Evolutionary conservation across 2,329 filamentous ascomycete genomes (phyloP).

Genomic region (Trichoderma lentiforme): DNA sequence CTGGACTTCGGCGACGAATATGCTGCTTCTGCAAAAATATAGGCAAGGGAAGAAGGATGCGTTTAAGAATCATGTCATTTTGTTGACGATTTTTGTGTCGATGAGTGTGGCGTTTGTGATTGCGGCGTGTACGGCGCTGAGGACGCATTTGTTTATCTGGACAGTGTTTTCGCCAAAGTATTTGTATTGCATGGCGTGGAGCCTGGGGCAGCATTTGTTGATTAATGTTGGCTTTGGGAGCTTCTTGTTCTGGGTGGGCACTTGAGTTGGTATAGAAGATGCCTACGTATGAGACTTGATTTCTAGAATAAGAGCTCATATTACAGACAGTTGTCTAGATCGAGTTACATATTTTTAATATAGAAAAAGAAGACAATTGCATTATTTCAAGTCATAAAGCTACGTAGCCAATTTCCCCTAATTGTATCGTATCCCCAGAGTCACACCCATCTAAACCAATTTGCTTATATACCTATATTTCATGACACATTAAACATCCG

Average conservation of each 20-base stretch:
- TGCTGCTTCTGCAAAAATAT: slow-evolving; percentile 49
- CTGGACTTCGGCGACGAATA: slow-evolving; percentile 69
- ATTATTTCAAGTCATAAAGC: slow-evolving; percentile 5
- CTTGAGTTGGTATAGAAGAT: not conserved
- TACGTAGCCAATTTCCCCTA: not conserved
- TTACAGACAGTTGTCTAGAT: not conserved
- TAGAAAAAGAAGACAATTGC: not conserved
- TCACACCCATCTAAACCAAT: not conserved
- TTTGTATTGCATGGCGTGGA: slow-evolving; percentile 88
- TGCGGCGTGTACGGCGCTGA: slow-evolving; percentile 77
- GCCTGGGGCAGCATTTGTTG: slow-evolving; percentile 71
- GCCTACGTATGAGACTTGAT: slow-evolving; percentile 18
- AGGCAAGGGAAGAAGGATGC: slow-evolving; percentile 28
- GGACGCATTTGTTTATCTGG: slow-evolving; percentile 96
- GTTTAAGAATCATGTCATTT: slow-evolving; percentile 53
- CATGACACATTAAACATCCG: slow-evolving; percentile 12
- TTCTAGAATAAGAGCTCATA: not conserved
- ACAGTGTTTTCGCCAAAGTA: slow-evolving; percentile 98
- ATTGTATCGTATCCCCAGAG: not conserved
- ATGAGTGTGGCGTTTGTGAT: slow-evolving; percentile 70
- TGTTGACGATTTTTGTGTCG: slow-evolving; percentile 69
- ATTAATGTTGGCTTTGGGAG: slow-evolving; percentile 65
- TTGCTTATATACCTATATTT: not conserved
- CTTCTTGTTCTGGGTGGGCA: slow-evolving; percentile 53
- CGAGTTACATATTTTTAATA: not conserved